phyloP scores from a whole-genome alignment of 371 early-diverging fungal species.

The Circinella umbellata region DNA sequence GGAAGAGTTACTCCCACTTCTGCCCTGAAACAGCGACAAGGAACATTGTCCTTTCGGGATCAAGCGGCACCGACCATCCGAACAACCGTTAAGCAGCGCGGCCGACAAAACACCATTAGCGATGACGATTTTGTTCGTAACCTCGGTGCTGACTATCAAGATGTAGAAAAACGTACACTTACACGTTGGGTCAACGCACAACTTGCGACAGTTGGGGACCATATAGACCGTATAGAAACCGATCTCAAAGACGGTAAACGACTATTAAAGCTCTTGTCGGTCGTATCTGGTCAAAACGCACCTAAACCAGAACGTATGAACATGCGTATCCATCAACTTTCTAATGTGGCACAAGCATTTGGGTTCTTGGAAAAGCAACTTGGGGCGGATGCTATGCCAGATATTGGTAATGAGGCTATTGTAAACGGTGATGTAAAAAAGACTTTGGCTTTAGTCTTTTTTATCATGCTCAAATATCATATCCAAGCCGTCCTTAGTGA shows the following conservation, averaged over 20 bases:
- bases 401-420: conserved; percentile 85
- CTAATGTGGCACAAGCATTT: conserved; percentile 80
- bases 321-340: conserved; percentile 80
- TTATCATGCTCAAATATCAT: conserved; percentile 77
- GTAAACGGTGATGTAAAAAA: conserved; percentile 87
- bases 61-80: conserved; percentile 6
- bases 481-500: conserved; percentile 59
- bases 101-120: conserved; percentile 8
- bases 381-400: conserved; percentile 67
- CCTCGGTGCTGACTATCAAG: conserved; percentile 54
- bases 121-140: conserved; percentile 42
- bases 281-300: conserved; percentile 55
- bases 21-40: conserved; percentile 21
- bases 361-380: conserved; percentile 66
- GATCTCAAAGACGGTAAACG: conserved; percentile 72
- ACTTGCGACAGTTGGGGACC: conserved; percentile 53
- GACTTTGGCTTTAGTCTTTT: conserved; percentile 85
- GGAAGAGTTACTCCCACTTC: conserved; percentile 3
- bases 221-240: conserved; percentile 50
- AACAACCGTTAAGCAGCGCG: conserved; percentile 4
- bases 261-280: conserved; percentile 63
- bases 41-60: conserved; percentile 10
- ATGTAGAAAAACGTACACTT: conserved; percentile 79
- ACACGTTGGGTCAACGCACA: conserved; percentile 86
- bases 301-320: conserved; percentile 68